These are phyloP conservation scores for Dissoconium aciculare DNA, from an alignment of 2,329 filamentous ascomycete genomes.

Conservation along the genomic window DNA sequence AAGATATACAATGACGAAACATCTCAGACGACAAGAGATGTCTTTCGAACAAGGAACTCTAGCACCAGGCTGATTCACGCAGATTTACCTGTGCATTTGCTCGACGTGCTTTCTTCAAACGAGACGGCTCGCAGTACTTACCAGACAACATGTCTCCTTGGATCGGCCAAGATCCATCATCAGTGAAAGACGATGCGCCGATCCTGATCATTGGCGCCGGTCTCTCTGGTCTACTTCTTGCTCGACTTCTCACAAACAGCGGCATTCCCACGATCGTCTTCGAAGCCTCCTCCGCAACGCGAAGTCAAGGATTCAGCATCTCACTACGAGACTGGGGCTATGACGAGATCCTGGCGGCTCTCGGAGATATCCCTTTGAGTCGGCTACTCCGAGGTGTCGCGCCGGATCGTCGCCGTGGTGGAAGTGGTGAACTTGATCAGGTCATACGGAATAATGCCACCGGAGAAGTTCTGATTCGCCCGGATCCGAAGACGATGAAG, in stretches of 20 bases:
- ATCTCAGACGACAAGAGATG: too few relatives aligned
- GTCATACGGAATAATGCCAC: slow-evolving; percentile 11
- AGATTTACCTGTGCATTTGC: too few relatives aligned
- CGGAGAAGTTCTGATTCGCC: slow-evolving; percentile 10
- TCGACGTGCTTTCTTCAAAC: too few relatives aligned
- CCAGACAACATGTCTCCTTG: too few relatives aligned
- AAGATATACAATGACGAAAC: too few relatives aligned
- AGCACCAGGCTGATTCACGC: too few relatives aligned
- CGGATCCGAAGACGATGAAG: slow-evolving; percentile 8
- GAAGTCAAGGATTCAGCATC: slow-evolving; percentile 9
- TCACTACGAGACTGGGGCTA: too few relatives aligned
- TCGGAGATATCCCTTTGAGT: slow-evolving; percentile 10
- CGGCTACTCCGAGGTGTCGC: slow-evolving; percentile 12
- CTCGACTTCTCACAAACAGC: slow-evolving; percentile 12
- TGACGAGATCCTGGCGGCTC: slow-evolving; percentile 11
- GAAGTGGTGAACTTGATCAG: slow-evolving; percentile 13
- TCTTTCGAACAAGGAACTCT: too few relatives aligned
- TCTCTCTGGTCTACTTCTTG: slow-evolving; percentile 13
- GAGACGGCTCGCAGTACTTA: too few relatives aligned
- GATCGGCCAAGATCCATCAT: too few relatives aligned
- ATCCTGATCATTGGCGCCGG: slow-evolving; percentile 15
- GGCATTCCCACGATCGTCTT: slow-evolving; percentile 12
- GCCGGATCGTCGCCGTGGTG: slow-evolving; percentile 10
- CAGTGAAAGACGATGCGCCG: too few relatives aligned
- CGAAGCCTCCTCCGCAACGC: slow-evolving; percentile 14